These are phyloP conservation scores for Lentinula novae-zelandiae DNA, from an alignment of 1,284 basidiomycete species.

Conservation along the genomic window DNA sequence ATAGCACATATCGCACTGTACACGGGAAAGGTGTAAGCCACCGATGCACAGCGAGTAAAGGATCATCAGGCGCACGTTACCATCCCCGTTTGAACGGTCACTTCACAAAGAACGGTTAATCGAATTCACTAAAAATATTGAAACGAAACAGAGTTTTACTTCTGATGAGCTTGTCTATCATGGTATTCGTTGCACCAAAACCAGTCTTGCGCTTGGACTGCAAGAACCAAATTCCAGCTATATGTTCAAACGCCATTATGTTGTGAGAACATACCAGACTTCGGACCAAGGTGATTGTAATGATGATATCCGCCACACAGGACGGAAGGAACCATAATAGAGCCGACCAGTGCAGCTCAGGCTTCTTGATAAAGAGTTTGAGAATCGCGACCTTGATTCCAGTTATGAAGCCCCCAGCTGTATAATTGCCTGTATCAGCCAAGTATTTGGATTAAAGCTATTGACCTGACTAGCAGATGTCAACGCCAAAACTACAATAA, in stretches of 20 bases:
- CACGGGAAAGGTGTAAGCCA: not conserved
- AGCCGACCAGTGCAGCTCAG: conserved; percentile 38
- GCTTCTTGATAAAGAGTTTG: conserved; percentile 36
- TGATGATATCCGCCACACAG: conserved; percentile 41
- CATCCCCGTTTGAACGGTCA: conserved; percentile 46
- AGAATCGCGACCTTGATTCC: conserved; percentile 29
- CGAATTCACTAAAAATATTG: not conserved
- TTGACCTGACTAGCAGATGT: conserved; percentile 31
- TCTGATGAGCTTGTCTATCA: conserved; percentile 42
- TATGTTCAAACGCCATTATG: not conserved
- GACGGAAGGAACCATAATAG: conserved; percentile 46
- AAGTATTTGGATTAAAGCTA: not conserved
- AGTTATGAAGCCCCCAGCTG: conserved; percentile 46
- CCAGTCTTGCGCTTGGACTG: conserved; percentile 41
- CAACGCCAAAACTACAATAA: conserved; percentile 35
- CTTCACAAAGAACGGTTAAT: conserved; percentile 20
- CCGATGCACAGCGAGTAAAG: not conserved
- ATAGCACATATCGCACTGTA: conserved; percentile 34
- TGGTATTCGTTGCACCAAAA: conserved; percentile 39
- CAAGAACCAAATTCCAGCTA: not conserved
- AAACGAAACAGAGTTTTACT: conserved; percentile 24
- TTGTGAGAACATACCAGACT: conserved; percentile 32
- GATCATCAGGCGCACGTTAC: conserved; percentile 30
- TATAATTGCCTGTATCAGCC: not conserved
- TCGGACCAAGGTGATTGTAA: conserved; percentile 40